phyloP scores from a whole-genome alignment of 164 flowering plant genomes.

The Litsea cubeba region DNA sequence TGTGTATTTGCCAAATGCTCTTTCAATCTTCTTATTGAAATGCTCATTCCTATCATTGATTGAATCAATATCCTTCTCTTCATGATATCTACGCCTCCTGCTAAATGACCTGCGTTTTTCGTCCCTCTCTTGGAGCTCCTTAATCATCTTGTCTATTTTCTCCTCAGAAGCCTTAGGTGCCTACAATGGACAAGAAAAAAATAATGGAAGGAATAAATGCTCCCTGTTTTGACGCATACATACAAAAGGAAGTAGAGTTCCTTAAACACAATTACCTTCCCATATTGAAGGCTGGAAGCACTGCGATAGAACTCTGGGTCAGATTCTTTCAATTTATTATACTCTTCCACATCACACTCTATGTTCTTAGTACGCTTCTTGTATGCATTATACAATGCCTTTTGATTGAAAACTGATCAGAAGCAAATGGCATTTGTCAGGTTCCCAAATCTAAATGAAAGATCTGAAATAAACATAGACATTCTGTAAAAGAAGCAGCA shows the following conservation, averaged over 20 bases:
- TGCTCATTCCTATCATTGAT: constrained; percentile 98
- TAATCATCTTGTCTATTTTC: constrained; percentile 80
- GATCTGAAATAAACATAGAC: neutral
- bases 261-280: constrained; percentile 52
- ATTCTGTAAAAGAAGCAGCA: neutral
- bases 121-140: constrained; percentile 77
- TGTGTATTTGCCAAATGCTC: constrained; percentile 96
- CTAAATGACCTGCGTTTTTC: constrained; percentile 59
- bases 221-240: neutral
- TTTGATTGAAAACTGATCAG: constrained; percentile 85
- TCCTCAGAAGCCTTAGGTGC: constrained; percentile 69
- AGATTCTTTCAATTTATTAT: constrained; percentile 78
- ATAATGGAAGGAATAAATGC: neutral
- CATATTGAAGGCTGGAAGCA: constrained; percentile 97
- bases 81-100: constrained; percentile 85
- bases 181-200: constrained; percentile 25
- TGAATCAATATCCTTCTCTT: constrained; percentile 95
- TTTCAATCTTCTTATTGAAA: constrained; percentile 98
- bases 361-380: constrained; percentile 88
- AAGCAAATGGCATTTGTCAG: constrained; percentile 2
- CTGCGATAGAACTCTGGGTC: constrained; percentile 97
- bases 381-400: constrained; percentile 82
- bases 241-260: neutral
- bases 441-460: neutral
- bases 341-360: constrained; percentile 71